These are phyloP conservation scores for Candida sp. DNA, from an alignment of 1,139 yeast species.

Conservation along the genomic window DNA sequence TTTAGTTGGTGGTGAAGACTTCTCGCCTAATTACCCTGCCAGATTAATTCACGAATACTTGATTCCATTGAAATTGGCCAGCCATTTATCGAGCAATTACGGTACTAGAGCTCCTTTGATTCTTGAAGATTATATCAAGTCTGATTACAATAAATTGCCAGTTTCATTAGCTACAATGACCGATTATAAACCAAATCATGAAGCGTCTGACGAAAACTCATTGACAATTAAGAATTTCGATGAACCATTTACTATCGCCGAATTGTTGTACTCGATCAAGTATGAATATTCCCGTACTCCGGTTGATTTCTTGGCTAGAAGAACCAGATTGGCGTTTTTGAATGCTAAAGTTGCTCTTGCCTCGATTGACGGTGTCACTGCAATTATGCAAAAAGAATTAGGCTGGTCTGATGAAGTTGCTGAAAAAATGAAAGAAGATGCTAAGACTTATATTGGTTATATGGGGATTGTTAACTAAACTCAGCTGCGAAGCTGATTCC, in stretches of 20 bases:
- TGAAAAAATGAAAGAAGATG: conserved; percentile 50
- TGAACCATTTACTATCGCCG: conserved; percentile 93
- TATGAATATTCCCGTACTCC: conserved; percentile 90
- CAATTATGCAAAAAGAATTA: conserved; percentile 77
- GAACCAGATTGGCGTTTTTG: conserved; percentile 90
- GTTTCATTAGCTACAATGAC: conserved; percentile 51
- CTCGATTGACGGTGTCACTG: conserved; percentile 84
- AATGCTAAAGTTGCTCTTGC: conserved; percentile 82
- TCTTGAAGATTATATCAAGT: conserved; percentile 57
- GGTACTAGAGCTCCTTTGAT: conserved; percentile 88
- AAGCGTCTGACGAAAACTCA: conserved; percentile 28
- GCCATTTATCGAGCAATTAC: conserved; percentile 81
- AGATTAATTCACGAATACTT: conserved; percentile 78
- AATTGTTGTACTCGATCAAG: conserved; percentile 75
- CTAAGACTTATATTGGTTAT: conserved; percentile 57
- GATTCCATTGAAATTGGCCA: conserved; percentile 73
- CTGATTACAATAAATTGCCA: conserved; percentile 57
- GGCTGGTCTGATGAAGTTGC: conserved; percentile 68
- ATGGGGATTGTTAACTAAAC: conserved; percentile 25
- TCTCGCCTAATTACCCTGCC: conserved; percentile 66
- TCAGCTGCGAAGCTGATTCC: too few species aligned
- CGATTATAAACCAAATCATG: conserved; percentile 31
- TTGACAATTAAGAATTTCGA: conserved; percentile 55
- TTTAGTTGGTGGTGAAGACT: conserved; percentile 74
- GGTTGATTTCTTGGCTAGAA: conserved; percentile 86